Base-by-base conservation (phyloP, 371 early-diverging fungal species). In the Zychaea mexicana region DNA sequence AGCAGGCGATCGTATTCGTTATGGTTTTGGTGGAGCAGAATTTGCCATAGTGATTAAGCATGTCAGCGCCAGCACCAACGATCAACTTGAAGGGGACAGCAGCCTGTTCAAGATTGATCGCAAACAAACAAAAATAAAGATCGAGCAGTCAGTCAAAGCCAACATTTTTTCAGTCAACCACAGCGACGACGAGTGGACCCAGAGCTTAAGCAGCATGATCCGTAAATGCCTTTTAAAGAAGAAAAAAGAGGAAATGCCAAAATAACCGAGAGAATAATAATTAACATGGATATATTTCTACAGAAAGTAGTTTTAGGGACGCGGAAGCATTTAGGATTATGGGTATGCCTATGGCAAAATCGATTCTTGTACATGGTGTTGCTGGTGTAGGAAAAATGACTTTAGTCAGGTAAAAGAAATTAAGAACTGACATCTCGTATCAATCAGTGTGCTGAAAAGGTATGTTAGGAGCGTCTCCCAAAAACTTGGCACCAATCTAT, bases 331-430 rank as follows among this genome's bases (percentile, higher is more conserved):
- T 70, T 58, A 64, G 62, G 10, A 27, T 39, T 32, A 36, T 80
- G n/a, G 63, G 67, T 28, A 73, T 80, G 26, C 73, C 77, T 5
- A 66, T 68, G 21, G 72, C 71, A 13, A 80, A 77, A 57, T 74
- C 80, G n/a, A 66, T 80, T 22, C 67, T 80, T 54, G 27, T 80
- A 12, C 77, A 80, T 52, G 80, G 80, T 19, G 73, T 74, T 2
- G 56, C 75, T 22, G 80, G 80, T 12, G 77, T 77, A 15, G 80
- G 80, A 6, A 80, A 80, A 36, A 60, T 52, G 10, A 71, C 72
- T n/a, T n/a, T 73, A 15, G 61, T 75, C 13, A 69, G 59, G 79
- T 73, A 78, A 52, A n/a, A 26, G 26, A 4, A 57, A 17, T 6
- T 46, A 45, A 39, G 27, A 17, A 54, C 3, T 33, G 19, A 55